These are phyloP conservation scores for Fraxinus cuspidata DNA, from an alignment of 257 asterid genomes.

Conservation along the genomic window DNA sequence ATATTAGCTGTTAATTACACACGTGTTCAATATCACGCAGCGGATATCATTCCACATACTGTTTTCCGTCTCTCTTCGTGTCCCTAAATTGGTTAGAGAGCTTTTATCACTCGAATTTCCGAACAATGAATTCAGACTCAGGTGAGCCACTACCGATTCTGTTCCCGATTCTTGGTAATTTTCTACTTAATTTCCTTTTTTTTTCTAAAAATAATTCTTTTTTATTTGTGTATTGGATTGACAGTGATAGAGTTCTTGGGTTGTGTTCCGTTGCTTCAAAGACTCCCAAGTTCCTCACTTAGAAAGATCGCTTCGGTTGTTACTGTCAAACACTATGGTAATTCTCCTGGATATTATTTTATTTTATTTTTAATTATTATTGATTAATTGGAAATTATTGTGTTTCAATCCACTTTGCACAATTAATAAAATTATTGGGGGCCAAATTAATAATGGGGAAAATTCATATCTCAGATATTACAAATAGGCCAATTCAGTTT, in stretches of 20 bases:
- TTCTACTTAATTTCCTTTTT: background rate
- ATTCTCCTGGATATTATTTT: constrained; percentile 3
- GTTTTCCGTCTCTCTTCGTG: background rate
- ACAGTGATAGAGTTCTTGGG: constrained; percentile 91
- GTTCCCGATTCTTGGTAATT: background rate
- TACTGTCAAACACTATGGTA: constrained; percentile 63
- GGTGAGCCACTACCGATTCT: background rate
- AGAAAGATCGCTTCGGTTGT: constrained; percentile 71
- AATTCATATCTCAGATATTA: too few species aligned
- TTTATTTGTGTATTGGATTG: background rate
- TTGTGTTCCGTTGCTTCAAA: constrained; percentile 85
- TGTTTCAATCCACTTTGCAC: background rate
- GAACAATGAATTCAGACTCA: background rate
- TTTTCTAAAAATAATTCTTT: background rate
- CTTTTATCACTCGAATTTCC: background rate
- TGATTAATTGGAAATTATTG: background rate
- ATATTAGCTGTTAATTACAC: background rate
- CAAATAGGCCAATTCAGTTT: too few species aligned
- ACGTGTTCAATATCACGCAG: background rate
- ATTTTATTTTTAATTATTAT: background rate
- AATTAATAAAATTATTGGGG: background rate
- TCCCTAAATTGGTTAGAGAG: background rate
- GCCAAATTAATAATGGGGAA: too few species aligned
- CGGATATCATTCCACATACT: background rate
- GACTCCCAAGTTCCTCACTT: constrained; percentile 77